Base-by-base conservation (phyloP, 129 eudicot species). In the Kitagawia praeruptora region DNA sequence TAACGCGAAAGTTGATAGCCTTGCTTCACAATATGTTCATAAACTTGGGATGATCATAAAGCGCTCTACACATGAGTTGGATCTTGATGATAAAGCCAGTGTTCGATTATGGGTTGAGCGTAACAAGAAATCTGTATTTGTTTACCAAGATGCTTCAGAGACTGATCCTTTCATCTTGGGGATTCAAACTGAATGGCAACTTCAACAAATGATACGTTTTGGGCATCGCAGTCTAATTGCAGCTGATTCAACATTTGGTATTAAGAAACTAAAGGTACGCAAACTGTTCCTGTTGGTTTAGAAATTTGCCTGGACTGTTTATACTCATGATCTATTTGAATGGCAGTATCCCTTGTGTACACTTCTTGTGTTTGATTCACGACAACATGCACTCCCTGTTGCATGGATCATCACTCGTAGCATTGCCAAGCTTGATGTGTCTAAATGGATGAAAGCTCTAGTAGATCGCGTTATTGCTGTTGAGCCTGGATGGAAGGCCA, bases 161-260 rank as follows among this genome's bases (percentile, higher is more conserved):
- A 86, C 81, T 0, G 92, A 92, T 27, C 90, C 98, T 28, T 95
- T 95, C 82, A 73, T 95, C 80, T 86, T 95, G 85, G 97, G 98
- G 51, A 87, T 95, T 51, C 98, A 95, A 87, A 95, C 98, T 31
- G 98, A 95, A 81, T 95, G 98, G 98, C 98, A 95, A 81, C 80
- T 95, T 77, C 97, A 92, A 56, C 98, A 95, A 83, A 90, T 95
- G 98, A 80, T 95, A 83, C 89, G 98, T 28, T 95, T 92, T 84
- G 98, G 98, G 40, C 90, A 95, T 84, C 87, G 91, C 67, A 95
- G 92, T 71, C 87, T 92, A 53, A 79, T 95, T 72, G 98, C 97
- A 54, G 94, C 80, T 28, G 98, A 95, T 86, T 95, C 98, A 9
- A 90, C 92, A 25, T 95, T 95, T 84, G 98, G 97, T 42, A 87